Base-by-base conservation (phyloP, 2,329 filamentous ascomycete genomes). In the Lizonia empirigonia region DNA sequence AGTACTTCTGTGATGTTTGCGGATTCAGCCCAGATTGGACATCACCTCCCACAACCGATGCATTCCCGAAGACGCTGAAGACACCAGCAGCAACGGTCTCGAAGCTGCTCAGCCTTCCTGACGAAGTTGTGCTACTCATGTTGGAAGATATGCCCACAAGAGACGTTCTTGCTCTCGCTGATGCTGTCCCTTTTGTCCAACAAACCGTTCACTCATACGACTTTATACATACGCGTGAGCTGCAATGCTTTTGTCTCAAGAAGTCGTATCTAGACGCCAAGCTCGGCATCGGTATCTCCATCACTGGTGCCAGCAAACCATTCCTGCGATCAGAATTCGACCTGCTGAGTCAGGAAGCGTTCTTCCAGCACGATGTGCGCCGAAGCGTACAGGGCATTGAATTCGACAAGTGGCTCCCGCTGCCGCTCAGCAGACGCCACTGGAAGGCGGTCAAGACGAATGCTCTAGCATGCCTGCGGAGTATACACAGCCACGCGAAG, bases 311-410 rank as follows among this genome's bases (percentile, higher is more conserved):
- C 1, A 55, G 50, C 6, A 50, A 58, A 13, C 66, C 69, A 2
- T 60, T 61, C 5, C 62, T 81, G 39, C 60, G 70, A 23, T 81
- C 78, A 1, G 78, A 82, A 54, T 82, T 82, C 47, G 78, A 82
- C 44, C 64, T 81, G 5, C 45, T 82, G 13, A 80, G 77, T 3
- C 45, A 72, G 12, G 62, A 75, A 27, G 78, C 75, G 0, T 80
- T 72, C 56, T 38, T 58, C 2, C 50, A 67, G 1, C 68, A 77
- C 38, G 2, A 39, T 0, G 65, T 80, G 9, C 71, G 74, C 3
- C 48, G 47, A 0, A 80, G 79, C 0, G 68, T 80, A 8, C 76
- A 80, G 51, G 72, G 74, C 22, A 56, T 78, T 3, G 7, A 12
- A 0, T 80, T 81, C 51, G 7, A 68, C 0, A 51, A 72, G 39